These are phyloP conservation scores for Daldinia concentrica DNA, from an alignment of 495 filamentous ascomycete genomes.

Conservation along the genomic window DNA sequence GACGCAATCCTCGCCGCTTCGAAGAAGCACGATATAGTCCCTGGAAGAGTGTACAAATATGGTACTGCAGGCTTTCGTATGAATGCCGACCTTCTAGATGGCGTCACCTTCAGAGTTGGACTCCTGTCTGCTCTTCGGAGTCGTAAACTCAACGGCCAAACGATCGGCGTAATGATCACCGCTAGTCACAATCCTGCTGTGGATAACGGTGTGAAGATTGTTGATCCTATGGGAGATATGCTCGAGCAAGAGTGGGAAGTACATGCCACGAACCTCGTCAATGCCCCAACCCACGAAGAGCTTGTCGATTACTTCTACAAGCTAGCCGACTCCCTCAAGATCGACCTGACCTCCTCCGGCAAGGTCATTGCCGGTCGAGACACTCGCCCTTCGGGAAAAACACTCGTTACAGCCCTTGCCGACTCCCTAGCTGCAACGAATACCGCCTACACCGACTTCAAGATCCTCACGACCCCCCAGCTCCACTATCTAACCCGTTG, in stretches of 20 bases:
- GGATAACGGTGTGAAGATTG: slow-evolving; percentile 98
- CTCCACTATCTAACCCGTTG: slow-evolving; percentile 96
- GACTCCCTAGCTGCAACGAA: slow-evolving; percentile 79
- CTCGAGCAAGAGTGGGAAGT: slow-evolving; percentile 92
- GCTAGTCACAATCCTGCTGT: slow-evolving; percentile 96
- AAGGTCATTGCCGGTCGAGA: slow-evolving; percentile 91
- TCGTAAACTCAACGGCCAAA: slow-evolving; percentile 84
- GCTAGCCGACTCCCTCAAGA: slow-evolving; percentile 74
- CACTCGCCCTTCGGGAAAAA: slow-evolving; percentile 89
- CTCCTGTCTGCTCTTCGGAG: slow-evolving; percentile 91
- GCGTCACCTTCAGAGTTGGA: slow-evolving; percentile 89
- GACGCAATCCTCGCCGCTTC: slow-evolving; percentile 67
- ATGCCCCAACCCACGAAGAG: slow-evolving; percentile 75
- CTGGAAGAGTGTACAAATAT: slow-evolving; percentile 82
- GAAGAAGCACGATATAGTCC: slow-evolving; percentile 72
- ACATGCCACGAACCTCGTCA: slow-evolving; percentile 87
- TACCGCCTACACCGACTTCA: slow-evolving; percentile 79
- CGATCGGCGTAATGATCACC: slow-evolving; percentile 98
- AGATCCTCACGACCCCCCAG: slow-evolving; percentile 92
- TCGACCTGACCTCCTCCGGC: slow-evolving; percentile 73
- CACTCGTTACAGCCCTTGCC: slow-evolving; percentile 77
- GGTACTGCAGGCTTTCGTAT: slow-evolving; percentile 86
- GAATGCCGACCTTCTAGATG: slow-evolving; percentile 77
- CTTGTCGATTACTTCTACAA: slow-evolving; percentile 78
- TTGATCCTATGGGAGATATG: slow-evolving; percentile 99